A percentile compares a stretch with the other conserved stretches of the same genome.
Conservation (phyloP, 2,329 filamentous ascomycete genomes). For the Cytospora mali region DNA sequence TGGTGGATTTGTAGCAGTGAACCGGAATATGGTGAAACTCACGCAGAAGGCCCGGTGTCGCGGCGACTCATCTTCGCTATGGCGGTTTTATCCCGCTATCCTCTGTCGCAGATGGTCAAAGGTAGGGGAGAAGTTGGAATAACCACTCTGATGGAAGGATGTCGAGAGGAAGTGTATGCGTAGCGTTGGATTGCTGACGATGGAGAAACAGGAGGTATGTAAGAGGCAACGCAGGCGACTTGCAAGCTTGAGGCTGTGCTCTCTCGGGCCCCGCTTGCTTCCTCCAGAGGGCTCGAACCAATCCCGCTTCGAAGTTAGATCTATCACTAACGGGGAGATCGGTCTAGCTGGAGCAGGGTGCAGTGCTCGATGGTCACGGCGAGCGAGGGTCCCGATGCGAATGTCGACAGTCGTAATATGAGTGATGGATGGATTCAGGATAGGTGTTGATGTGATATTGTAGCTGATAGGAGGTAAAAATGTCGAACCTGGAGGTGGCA, state of each 20-base stretch:
- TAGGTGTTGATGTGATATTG: background rate
- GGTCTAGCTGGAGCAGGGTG: constrained; percentile 2
- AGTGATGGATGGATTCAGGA: background rate
- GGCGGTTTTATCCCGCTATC: constrained; percentile 30
- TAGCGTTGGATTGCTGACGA: constrained; percentile 21
- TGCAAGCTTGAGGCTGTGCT: constrained; percentile 28
- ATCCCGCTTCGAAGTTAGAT: constrained; percentile 22
- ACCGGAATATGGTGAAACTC: constrained; percentile 42
- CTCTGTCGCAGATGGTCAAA: constrained; percentile 28
- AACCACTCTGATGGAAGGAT: constrained; percentile 12
- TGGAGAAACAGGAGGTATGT: constrained; percentile 22
- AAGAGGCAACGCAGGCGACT: constrained; percentile 22
- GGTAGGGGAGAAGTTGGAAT: constrained; percentile 1
- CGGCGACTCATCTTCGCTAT: constrained; percentile 49
- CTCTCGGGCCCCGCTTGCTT: constrained; percentile 27
- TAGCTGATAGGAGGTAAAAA: background rate
- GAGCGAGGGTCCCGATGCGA: constrained; percentile 10
- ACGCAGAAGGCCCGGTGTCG: constrained; percentile 66
- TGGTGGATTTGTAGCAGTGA: constrained; percentile 14
- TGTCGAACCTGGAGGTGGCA: background rate
- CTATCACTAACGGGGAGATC: constrained; percentile 9
- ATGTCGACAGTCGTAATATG: background rate
- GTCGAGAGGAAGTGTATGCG: constrained; percentile 15
- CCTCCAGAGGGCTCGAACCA: constrained; percentile 23
- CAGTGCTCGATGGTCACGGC: constrained; percentile 1